Evolutionary conservation across 1,284 basidiomycete genomes (phyloP), one percentile per base, ranked within the genome.

Genomic region (Vanrija sp.): DNA sequence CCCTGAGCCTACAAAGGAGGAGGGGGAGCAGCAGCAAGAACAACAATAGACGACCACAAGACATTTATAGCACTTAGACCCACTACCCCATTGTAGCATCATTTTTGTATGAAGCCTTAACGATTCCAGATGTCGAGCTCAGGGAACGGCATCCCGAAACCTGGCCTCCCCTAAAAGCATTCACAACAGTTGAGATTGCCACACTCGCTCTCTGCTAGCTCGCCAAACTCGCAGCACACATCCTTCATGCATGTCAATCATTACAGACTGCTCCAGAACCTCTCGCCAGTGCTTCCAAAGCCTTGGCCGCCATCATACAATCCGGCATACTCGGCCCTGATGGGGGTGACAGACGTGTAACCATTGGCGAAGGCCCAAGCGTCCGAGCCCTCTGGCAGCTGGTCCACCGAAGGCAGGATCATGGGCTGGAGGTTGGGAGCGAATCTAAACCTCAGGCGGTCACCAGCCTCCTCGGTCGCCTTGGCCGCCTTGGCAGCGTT

Each of bases 341-440:
- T 58, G 1, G 72, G 72, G 16, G 67, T 67, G 3, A 74, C 71
- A 29, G 64, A 66, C 16, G 64, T 63, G 51, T 69, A 73, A 0
- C 72, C 73, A 49, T 70, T 66, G 14, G 69, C 65, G 55, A 75
- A 73, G 14, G 71, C 73, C 73, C 73, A 93, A 0, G 83, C 85
- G 74, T 95, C 92, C 9, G 87, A 85, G 2, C 88, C 90, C 40
- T 83, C 78, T 0, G 89, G 87, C 19, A 93, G 71, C 9, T 74
- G 73, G 1, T 81, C 79, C 23, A 79, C 60, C 18, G 80, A 72
- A 1, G 89, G 88, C 46, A 80, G 82, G 52, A 95, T 81, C 19
- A 95, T 77, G 8, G 79, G 79, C 14, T 77, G 77, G 78, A 94
- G 84, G 50, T 89, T 85, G 15, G 93, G 92, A 23, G 84, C 80